Evolutionary conservation across 2,329 filamentous ascomycete genomes (phyloP).

Genomic region (Fusarium haematococcum): DNA sequence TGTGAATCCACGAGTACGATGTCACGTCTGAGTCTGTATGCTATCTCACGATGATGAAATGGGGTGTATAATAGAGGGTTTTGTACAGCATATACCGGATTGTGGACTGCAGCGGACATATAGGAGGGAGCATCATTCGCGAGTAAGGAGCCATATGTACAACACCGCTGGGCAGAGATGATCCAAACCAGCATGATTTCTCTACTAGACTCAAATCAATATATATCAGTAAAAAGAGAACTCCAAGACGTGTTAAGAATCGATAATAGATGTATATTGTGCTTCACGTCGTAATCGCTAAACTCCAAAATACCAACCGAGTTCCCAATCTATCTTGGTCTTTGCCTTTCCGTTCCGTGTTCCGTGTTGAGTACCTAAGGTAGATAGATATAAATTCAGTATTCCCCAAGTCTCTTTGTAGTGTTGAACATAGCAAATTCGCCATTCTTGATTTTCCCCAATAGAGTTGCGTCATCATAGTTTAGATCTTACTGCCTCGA

Average conservation of each 20-base stretch:
- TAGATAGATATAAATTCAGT: background rate
- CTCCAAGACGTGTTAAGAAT: background rate
- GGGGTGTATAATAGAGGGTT: conserved; percentile 42
- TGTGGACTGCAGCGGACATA: conserved; percentile 12
- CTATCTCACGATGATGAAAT: conserved; percentile 9
- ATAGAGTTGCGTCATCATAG: conserved; percentile 55
- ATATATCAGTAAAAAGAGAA: conserved; percentile 8
- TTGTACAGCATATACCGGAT: conserved; percentile 35
- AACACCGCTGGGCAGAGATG: conserved; percentile 17
- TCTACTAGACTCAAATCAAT: conserved; percentile 35
- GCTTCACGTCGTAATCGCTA: conserved; percentile 11
- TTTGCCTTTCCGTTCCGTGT: conserved; percentile 4
- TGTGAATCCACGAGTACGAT: background rate
- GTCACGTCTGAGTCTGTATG: background rate
- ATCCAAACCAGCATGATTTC: conserved; percentile 17
- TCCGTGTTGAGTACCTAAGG: background rate
- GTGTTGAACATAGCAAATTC: background rate
- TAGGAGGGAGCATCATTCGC: conserved; percentile 26
- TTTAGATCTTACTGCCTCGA: conserved; percentile 92
- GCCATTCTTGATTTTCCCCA: background rate
- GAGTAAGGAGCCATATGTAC: conserved; percentile 27
- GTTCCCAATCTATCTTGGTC: conserved; percentile 20
- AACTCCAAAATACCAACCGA: conserved; percentile 20
- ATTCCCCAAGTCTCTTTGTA: background rate
- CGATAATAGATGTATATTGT: conserved; percentile 8